Base-by-base conservation (phyloP, 2,329 filamentous ascomycete genomes). In the Penicillium corylophilum region DNA sequence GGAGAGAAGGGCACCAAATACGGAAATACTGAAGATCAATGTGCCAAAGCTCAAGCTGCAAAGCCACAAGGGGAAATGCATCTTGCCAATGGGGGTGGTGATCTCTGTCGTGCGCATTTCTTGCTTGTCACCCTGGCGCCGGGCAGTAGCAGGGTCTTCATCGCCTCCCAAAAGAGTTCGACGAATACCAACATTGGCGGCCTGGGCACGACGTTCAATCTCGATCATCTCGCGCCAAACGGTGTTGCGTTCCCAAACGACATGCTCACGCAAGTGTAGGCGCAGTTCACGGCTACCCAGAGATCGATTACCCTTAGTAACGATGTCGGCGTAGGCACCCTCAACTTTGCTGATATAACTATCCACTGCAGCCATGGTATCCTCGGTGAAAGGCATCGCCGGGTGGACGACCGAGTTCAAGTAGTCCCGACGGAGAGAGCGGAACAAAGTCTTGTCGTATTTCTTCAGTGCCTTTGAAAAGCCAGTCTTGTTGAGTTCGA, bases 151-250 rank as follows among this genome's bases (percentile, higher is more conserved):
- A 24, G 83, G 82, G 61, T 88, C 86, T 16, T 83, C 82, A 29
- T 88, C 87, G 23, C 83, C 82, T 4, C 92, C 92, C 2, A 97
- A 82, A 48, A 97, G 79, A 0, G 90, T 89, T 58, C 88, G 85
- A 20, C 83, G 76, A 45, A 89, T 77, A 38, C 94, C 94, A 59
- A 99, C 81, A 62, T 93, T 94, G 8, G 93, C 93, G 8, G 94
- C 95, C 73, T 97, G 93, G 1, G 90, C 90, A 68, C 95, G 92
- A 20, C 94, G 83, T 76, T 99, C 95, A 62, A 99, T 93, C 47
- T 93, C 94, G 69, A 99, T 99, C 84, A 99, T 94, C 64, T 99
- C 94, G 74, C 95, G 82, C 94, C 94, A 99, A 16, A 99, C 94
- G 0, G 94, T 99, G 68, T 99, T 99, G 51, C 94, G 84, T 71